These are phyloP conservation scores for Lepidopterella palustris DNA, from an alignment of 495 filamentous ascomycete species.

Conservation along the genomic window DNA sequence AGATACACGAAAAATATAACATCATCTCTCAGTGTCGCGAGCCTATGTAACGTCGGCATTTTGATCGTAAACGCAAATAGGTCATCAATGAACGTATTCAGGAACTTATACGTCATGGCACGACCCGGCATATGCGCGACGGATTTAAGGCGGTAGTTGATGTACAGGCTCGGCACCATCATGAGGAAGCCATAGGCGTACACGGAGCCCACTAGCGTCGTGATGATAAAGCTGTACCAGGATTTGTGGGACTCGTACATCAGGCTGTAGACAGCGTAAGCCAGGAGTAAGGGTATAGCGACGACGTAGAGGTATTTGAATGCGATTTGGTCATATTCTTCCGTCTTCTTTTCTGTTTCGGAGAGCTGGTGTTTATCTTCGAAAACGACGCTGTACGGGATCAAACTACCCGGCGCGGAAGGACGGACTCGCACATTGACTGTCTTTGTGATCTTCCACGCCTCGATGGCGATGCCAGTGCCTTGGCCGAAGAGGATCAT, in stretches of 20 bases:
- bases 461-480: constrained; percentile 86
- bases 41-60: constrained; percentile 93
- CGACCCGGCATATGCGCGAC: constrained; percentile 96
- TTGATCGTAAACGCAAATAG: constrained; percentile 98
- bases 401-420: constrained; percentile 55
- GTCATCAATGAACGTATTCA: constrained; percentile 79
- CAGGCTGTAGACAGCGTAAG: constrained; percentile 84
- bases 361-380: constrained; percentile 96
- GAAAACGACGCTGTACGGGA: constrained; percentile 81
- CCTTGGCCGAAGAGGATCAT: constrained; percentile 96
- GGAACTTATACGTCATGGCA: constrained; percentile 96
- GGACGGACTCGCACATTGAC: constrained; percentile 82
- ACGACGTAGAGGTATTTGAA: constrained; percentile 93
- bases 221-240: constrained; percentile 90
- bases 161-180: constrained; percentile 97
- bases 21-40: constrained; percentile 90
- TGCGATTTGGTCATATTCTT: constrained; percentile 96
- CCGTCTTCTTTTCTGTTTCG: constrained; percentile 92
- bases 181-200: constrained; percentile 98
- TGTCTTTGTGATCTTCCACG: constrained; percentile 98
- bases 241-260: constrained; percentile 94
- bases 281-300: constrained; percentile 79
- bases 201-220: constrained; percentile 89
- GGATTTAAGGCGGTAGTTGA: constrained; percentile 95
- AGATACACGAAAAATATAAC: constrained; percentile 97